phyloP scores from a whole-genome alignment of 2,329 filamentous ascomycete species.

The Claviceps purpurea region DNA sequence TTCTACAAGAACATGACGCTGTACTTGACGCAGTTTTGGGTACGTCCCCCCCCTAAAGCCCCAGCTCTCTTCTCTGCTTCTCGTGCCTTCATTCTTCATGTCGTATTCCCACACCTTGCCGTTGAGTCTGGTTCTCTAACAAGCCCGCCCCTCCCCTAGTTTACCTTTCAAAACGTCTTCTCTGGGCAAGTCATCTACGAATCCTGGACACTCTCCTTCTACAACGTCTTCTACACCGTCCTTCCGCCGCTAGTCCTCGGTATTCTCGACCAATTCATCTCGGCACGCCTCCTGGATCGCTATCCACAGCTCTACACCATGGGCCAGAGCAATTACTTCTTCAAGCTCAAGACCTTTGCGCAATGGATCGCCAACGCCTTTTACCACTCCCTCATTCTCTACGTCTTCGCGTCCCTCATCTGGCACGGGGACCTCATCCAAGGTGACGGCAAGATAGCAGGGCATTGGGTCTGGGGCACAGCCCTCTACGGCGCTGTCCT shows the following conservation, averaged over 20 bases:
- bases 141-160: slow-evolving; percentile 33
- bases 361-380: slow-evolving; percentile 91
- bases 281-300: slow-evolving; percentile 79
- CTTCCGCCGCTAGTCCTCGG: slow-evolving; percentile 87
- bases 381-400: slow-evolving; percentile 90
- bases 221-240: slow-evolving; percentile 97
- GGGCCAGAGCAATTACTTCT: slow-evolving; percentile 86
- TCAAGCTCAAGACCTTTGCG: slow-evolving; percentile 82
- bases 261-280: slow-evolving; percentile 96
- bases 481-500: slow-evolving; percentile 91
- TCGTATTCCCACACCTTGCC: too few relatives aligned
- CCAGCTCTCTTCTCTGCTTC: neutral
- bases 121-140: neutral
- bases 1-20: slow-evolving; percentile 99
- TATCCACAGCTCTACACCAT: slow-evolving; percentile 94
- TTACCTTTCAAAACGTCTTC: slow-evolving; percentile 96
- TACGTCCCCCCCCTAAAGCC: slow-evolving; percentile 27
- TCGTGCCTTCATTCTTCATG: neutral
- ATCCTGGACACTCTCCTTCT: slow-evolving; percentile 98
- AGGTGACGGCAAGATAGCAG: slow-evolving; percentile 65
- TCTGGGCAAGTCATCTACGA: slow-evolving; percentile 97
- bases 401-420: slow-evolving; percentile 69
- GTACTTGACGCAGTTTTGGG: slow-evolving; percentile 99
- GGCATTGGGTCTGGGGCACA: slow-evolving; percentile 97
- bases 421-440: slow-evolving; percentile 71